phyloP scores from a whole-genome alignment of 1,139 yeast species.

The Cylindricascospora bacillispora region DNA sequence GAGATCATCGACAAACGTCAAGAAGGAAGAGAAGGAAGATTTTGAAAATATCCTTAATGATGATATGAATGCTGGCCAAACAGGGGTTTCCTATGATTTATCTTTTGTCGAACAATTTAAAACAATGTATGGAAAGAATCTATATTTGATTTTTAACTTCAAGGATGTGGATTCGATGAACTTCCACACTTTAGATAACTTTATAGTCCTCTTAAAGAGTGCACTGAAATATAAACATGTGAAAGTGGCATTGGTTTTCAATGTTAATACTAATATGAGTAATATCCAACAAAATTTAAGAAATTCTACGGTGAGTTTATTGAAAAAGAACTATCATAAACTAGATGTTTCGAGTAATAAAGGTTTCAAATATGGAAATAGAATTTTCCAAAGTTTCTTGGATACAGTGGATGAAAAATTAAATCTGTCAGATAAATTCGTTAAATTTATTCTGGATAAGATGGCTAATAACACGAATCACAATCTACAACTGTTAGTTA shows the following conservation, averaged over 20 bases:
- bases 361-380: slow-evolving; percentile 23
- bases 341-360: slow-evolving; percentile 24
- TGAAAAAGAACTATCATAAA: slow-evolving; percentile 17
- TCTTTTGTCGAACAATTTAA: slow-evolving; percentile 22
- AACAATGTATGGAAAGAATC: slow-evolving; percentile 14
- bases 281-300: slow-evolving; percentile 24
- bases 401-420: slow-evolving; percentile 26
- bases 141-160: slow-evolving; percentile 22
- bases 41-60: slow-evolving; percentile 4
- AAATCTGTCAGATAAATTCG: slow-evolving; percentile 22
- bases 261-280: slow-evolving; percentile 23
- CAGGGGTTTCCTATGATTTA: slow-evolving; percentile 18
- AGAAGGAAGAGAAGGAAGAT: slow-evolving; percentile 3
- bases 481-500: slow-evolving; percentile 28
- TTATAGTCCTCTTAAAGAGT: slow-evolving; percentile 17
- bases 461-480: slow-evolving; percentile 24
- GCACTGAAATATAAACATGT: slow-evolving; percentile 19
- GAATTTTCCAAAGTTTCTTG: slow-evolving; percentile 23
- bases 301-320: slow-evolving; percentile 21
- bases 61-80: slow-evolving; percentile 4
- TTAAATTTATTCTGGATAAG: slow-evolving; percentile 20
- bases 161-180: slow-evolving; percentile 25
- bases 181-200: slow-evolving; percentile 18
- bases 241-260: slow-evolving; percentile 20
- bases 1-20: slow-evolving; percentile 4